Percentiles rank a stretch among this genome's conserved stretches.
Conservation (phyloP, 2,329 filamentous ascomycete species). For the Chaetomium globosum region DNA sequence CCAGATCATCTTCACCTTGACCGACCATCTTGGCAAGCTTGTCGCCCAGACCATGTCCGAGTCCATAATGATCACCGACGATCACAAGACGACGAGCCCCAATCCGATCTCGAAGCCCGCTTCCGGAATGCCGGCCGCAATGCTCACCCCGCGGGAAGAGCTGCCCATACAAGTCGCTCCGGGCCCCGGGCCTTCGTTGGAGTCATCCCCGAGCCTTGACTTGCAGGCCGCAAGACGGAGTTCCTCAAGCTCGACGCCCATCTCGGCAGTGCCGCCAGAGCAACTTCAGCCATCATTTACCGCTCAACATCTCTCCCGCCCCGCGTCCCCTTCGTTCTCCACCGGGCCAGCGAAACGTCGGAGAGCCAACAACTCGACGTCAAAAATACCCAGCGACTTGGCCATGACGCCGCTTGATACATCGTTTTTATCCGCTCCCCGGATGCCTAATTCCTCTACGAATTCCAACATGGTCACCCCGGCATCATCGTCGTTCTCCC, state of each 20-base stretch:
- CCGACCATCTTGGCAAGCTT: slow-evolving; percentile 73
- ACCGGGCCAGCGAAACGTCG: slow-evolving; percentile 77
- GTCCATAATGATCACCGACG: slow-evolving; percentile 95
- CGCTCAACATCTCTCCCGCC: slow-evolving; percentile 57
- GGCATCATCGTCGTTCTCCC: slow-evolving; percentile 58
- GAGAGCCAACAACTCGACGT: slow-evolving; percentile 70
- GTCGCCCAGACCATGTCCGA: slow-evolving; percentile 83
- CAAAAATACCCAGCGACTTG: slow-evolving; percentile 71
- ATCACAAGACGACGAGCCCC: slow-evolving; percentile 81
- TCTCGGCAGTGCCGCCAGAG: slow-evolving; percentile 17
- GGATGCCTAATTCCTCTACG: slow-evolving; percentile 39
- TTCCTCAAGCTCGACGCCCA: slow-evolving; percentile 12
- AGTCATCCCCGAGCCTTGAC: slow-evolving; percentile 27
- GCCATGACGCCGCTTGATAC: slow-evolving; percentile 82
- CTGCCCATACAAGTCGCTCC: slow-evolving; percentile 3
- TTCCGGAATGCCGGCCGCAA: slow-evolving; percentile 27
- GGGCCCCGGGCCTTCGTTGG: slow-evolving; percentile 10
- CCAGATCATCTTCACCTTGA: slow-evolving; percentile 90
- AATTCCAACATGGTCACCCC: slow-evolving; percentile 42
- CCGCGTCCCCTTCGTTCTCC: slow-evolving; percentile 68
- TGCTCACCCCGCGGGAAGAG: slow-evolving; percentile 24
- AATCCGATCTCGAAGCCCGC: slow-evolving; percentile 43
- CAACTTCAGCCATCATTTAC: slow-evolving; percentile 18
- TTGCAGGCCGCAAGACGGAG: slow-evolving; percentile 20
- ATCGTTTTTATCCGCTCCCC: slow-evolving; percentile 46